Evolutionary conservation across 768 basidiomycete genomes (phyloP), one percentile per base, ranked within the genome.

Genomic region (Hericium alpestre): DNA sequence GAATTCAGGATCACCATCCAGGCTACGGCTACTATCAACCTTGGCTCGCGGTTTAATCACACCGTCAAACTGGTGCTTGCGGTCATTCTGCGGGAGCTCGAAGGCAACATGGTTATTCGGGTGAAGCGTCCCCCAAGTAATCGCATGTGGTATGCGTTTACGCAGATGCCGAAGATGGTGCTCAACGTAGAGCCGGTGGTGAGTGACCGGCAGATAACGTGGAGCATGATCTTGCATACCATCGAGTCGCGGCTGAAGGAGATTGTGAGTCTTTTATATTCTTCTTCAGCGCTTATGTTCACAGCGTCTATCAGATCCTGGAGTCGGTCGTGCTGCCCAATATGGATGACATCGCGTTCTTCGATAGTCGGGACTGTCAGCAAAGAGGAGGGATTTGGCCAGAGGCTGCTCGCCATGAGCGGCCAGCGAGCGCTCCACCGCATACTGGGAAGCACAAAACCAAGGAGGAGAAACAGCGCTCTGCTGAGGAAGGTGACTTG

Each of bases 301-400:
- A 27, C 57, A 43, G 53, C 32, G 11, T 56, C 18, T 38, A 43
- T 40, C 64, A 98, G 94, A 90, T 98, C 57, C 79, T 83, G 63
- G 95, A 99, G 63, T 93, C 93, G 0, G 81, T 98, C 18, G 96
- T 99, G 18, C 73, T 94, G 68, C 96, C 96, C 5, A 91, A 96
- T 71, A 96, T 97, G 93, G 96, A 99, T 69, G 96, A 99, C 65
- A 88, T 98, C 58, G 78, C 93, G 12, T 97, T 93, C 78, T 98
- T 95, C 67, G 88, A 96, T 68, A 94, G 87, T 38, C 65, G 65
- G 3, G 64, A 66, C 2, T 85, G 79, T 64, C 63, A 66, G 53
- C 84, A 79, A 57, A 84, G 95, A 39, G 95, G 94, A 48, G 95
- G 94, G 7, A 88, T 99, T 61, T 98, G 87, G 80, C 76, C 81